phyloP scores from a whole-genome alignment of 2,329 filamentous ascomycete genomes.

The Fusarium scirpi region DNA sequence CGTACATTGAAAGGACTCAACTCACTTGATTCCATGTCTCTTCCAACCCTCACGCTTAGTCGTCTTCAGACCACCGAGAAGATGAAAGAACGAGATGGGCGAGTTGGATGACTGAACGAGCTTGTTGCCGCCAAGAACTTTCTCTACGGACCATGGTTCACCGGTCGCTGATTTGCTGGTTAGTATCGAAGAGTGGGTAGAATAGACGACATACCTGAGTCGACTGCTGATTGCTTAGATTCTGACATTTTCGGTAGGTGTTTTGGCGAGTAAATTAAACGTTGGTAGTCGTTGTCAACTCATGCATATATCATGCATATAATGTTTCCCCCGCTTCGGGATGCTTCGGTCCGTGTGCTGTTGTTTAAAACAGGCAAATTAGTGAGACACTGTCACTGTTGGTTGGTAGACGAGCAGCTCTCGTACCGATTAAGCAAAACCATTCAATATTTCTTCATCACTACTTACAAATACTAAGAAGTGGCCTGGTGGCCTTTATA shows the following conservation, averaged over 20 bases:
- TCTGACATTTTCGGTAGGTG: slow-evolving; percentile 12
- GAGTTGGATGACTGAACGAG: slow-evolving; percentile 72
- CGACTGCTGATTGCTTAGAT: not conserved
- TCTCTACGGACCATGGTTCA: slow-evolving; percentile 64
- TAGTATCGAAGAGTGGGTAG: not conserved
- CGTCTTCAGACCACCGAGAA: slow-evolving; percentile 92
- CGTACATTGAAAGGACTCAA: not conserved
- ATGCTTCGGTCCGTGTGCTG: slow-evolving; percentile 16
- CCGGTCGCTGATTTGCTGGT: slow-evolving; percentile 5
- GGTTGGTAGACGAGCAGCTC: not conserved
- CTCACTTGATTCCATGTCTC: slow-evolving; percentile 76
- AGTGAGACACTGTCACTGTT: not conserved
- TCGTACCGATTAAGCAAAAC: not conserved
- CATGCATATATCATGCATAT: slow-evolving; percentile 2
- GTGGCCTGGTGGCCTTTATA: too few species aligned
- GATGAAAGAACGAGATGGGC: slow-evolving; percentile 91
- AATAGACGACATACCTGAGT: not conserved
- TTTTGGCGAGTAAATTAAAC: not conserved
- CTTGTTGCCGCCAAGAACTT: slow-evolving; percentile 70
- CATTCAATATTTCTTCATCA: not conserved
- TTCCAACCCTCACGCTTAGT: slow-evolving; percentile 97
- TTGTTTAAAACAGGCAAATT: slow-evolving; percentile 1
- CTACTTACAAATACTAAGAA: too few species aligned
- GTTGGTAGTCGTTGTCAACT: not conserved
- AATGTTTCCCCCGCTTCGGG: slow-evolving; percentile 23